Conservation (phyloP, 768 basidiomycete genomes). For the Austroboletus eburneus region DNA sequence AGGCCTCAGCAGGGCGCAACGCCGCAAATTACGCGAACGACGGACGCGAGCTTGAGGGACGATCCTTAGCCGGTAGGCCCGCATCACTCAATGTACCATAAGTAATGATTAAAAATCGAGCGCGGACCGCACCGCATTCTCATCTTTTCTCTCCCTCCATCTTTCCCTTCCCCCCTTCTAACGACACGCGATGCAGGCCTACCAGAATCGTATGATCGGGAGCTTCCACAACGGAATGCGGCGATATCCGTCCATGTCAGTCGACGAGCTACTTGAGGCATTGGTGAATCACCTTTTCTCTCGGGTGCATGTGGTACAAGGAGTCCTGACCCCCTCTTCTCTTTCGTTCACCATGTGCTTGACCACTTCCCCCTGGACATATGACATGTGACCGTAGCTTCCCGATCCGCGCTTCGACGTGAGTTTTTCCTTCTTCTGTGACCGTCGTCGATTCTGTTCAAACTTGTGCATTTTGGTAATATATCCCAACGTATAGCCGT, state of each 20-base stretch:
- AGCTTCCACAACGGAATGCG: not conserved
- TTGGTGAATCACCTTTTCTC: slow-evolving; percentile 3
- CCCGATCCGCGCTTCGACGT: slow-evolving; percentile 13
- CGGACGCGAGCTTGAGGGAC: not conserved
- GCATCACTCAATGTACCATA: too few relatives aligned
- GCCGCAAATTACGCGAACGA: not conserved
- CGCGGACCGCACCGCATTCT: too few relatives aligned
- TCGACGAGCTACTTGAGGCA: slow-evolving; percentile 10
- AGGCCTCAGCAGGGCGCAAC: too few relatives aligned
- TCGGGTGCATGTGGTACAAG: too few relatives aligned
- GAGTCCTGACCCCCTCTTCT: not conserved
- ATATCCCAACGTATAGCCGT: too few relatives aligned
- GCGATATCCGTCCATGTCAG: slow-evolving; percentile 10
- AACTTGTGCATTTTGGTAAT: too few relatives aligned
- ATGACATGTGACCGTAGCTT: slow-evolving; percentile 6
- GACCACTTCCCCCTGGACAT: too few relatives aligned
- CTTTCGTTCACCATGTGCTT: not conserved
- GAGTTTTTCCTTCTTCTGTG: not conserved
- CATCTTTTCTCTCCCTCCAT: not conserved
- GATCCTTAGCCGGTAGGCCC: too few relatives aligned
- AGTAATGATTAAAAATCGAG: too few relatives aligned
- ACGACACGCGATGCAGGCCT: slow-evolving; percentile 8
- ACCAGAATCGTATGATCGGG: slow-evolving; percentile 2
- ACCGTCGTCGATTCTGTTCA: too few relatives aligned
- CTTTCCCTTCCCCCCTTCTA: not conserved